Evolutionary conservation across 805 yeast genomes (phyloP), one percentile per base, ranked within the genome.

Genomic region (Candida koratica): DNA sequence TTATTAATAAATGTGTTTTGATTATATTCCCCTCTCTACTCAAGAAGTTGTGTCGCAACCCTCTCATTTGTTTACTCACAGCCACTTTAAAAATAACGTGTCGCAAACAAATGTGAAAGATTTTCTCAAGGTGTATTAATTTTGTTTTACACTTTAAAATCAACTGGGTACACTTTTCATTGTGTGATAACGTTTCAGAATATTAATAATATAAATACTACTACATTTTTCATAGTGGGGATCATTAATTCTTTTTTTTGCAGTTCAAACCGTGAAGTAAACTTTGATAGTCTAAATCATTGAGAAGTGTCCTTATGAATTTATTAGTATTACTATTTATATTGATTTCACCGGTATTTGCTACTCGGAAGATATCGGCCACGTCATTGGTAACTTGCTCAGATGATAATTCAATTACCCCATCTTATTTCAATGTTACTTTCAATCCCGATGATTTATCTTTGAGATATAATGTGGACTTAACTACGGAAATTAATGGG

Each of bases 341-440:
- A 12, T 23, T 20, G 11, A 28, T 28, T 22, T 22, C 13, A 18
- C 32, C 36, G 6, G 33, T 22, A 17, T 14, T 15, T 53, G 57
- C 34, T 25, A 51, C 46, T 35, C 47, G 71, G 30, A 34, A 51
- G 24, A 58, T 67, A 24, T 39, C 57, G 28, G 95, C 95, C 6
- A 66, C 82, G 11, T 84, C 96, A 3, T 69, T 89, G 44, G 95
- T 88, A 32, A 77, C 94, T 7, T 89, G 97, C 63, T 81, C 81
- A 84, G 84, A 79, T 41, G 65, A 75, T 53, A 81, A 90, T 3
- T 78, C 76, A 48, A 62, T 89, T 40, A 71, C 84, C 3, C 90
- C 96, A 3, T 65, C 79, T 13, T 73, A 73, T 46, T 86, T 89
- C 54, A 74, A 81, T 48, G 94, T 89, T 26, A 66, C 71, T 1